Conservation (phyloP, 306 rosid genomes). For the Sphenostylis stenocarpa region DNA sequence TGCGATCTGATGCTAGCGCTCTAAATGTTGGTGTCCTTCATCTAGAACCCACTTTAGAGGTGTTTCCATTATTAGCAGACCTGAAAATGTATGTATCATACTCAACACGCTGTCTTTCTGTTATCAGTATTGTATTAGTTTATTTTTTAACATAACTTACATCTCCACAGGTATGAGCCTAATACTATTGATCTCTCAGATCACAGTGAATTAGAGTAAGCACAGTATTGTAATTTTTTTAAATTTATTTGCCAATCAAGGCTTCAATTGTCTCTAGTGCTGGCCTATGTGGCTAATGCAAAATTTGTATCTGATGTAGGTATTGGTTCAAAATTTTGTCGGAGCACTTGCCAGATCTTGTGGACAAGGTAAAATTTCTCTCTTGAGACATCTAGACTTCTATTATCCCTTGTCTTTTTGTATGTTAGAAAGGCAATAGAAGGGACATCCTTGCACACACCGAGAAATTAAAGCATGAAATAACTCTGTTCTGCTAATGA, state of each 20-base stretch:
- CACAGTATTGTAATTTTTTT: slow-evolving; percentile 12
- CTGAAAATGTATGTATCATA: slow-evolving; percentile 60
- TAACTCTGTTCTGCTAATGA: background rate
- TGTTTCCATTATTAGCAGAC: slow-evolving; percentile 78
- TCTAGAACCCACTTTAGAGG: slow-evolving; percentile 76
- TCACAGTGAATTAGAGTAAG: slow-evolving; percentile 79
- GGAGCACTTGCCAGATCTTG: slow-evolving; percentile 76
- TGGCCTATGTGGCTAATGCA: slow-evolving; percentile 29
- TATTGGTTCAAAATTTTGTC: slow-evolving; percentile 79
- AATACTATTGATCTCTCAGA: slow-evolving; percentile 83
- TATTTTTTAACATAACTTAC: slow-evolving; percentile 11
- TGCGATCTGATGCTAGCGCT: slow-evolving; percentile 86
- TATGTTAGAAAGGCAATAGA: background rate
- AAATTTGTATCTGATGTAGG: slow-evolving; percentile 46
- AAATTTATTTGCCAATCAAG: background rate
- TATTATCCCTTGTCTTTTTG: background rate
- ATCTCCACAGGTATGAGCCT: slow-evolving; percentile 72
- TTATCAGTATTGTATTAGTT: background rate
- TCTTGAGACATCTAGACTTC: background rate
- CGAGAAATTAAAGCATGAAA: too few species aligned
- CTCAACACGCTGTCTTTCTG: slow-evolving; percentile 12
- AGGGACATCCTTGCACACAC: slow-evolving; percentile 12
- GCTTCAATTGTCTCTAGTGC: background rate
- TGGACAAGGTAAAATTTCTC: slow-evolving; percentile 63
- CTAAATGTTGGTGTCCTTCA: slow-evolving; percentile 86